These are phyloP conservation scores for Amanita muscaria DNA, from an alignment of 768 basidiomycete species.

Conservation along the genomic window DNA sequence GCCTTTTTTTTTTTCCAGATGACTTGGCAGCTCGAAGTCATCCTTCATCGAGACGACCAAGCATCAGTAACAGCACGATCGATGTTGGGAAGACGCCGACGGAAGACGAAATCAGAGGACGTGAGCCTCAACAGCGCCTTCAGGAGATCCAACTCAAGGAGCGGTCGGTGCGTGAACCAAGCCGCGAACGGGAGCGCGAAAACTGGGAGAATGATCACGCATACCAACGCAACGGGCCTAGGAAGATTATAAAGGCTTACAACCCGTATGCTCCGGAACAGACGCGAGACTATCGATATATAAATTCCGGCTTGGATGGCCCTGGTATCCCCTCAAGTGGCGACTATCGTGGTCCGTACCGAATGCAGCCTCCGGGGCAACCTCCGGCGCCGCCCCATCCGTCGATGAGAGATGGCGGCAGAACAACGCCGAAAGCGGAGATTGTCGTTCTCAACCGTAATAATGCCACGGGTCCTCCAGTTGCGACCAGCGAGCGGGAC, in stretches of 20 bases:
- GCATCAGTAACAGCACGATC: background rate
- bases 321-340: background rate
- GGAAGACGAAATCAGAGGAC: conserved; percentile 12
- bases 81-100: conserved; percentile 3
- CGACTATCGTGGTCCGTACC: background rate
- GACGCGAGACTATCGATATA: too few relatives aligned
- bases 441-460: conserved; percentile 6
- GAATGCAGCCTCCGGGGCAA: background rate
- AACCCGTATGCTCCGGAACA: too few relatives aligned
- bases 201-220: conserved; percentile 14
- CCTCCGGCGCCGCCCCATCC: background rate
- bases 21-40: conserved; percentile 1
- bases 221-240: background rate
- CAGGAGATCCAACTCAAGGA: conserved; percentile 12
- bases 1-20: conserved; percentile 7
- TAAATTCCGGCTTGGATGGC: too few relatives aligned
- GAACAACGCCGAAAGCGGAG: conserved; percentile 21
- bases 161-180: conserved; percentile 2
- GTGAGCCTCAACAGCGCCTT: conserved; percentile 13
- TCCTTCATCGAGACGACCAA: conserved; percentile 3
- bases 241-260: too few relatives aligned
- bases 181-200: conserved; percentile 14
- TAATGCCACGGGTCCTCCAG: conserved; percentile 6
- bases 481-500: conserved; percentile 18
- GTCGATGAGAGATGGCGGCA: conserved; percentile 21